Evolutionary conservation across 306 rosid species (phyloP).

Genomic region (Sechiopsis laciniata): DNA sequence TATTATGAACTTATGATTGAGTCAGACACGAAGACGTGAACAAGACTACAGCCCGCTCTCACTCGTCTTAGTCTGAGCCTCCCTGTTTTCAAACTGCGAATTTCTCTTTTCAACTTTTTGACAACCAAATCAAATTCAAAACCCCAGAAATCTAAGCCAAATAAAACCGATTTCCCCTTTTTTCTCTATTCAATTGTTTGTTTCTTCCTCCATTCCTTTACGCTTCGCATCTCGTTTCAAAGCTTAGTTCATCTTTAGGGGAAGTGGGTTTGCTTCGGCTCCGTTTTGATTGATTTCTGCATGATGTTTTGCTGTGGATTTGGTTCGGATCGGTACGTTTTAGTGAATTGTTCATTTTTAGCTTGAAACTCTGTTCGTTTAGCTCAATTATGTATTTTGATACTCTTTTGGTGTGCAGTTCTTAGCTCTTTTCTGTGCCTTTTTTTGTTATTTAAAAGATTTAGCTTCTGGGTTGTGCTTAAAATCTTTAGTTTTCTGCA

Average conservation of each 20-base stretch:
- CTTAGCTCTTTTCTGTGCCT: neutral
- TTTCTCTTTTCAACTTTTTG: too few relatives aligned
- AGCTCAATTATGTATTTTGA: neutral
- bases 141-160: too few relatives aligned
- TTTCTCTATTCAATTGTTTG: too few relatives aligned
- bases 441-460: conserved; percentile 21
- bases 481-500: neutral
- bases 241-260: conserved; percentile 28
- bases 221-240: too few relatives aligned
- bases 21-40: too few relatives aligned
- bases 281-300: conserved; percentile 46
- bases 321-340: conserved; percentile 63
- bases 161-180: too few relatives aligned
- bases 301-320: conserved; percentile 60
- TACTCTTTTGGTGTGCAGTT: neutral
- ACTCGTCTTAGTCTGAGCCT: too few relatives aligned
- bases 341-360: conserved; percentile 2
- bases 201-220: too few relatives aligned
- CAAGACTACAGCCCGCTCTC: too few relatives aligned
- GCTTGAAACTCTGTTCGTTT: neutral
- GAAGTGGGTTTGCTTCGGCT: conserved; percentile 29
- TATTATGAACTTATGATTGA: too few relatives aligned
- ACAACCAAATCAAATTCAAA: too few relatives aligned
- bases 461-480: conserved; percentile 33
- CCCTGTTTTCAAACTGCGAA: too few relatives aligned